Evolutionary conservation across 345 rosid species (phyloP).

Genomic region (Anacardium occidentale): DNA sequence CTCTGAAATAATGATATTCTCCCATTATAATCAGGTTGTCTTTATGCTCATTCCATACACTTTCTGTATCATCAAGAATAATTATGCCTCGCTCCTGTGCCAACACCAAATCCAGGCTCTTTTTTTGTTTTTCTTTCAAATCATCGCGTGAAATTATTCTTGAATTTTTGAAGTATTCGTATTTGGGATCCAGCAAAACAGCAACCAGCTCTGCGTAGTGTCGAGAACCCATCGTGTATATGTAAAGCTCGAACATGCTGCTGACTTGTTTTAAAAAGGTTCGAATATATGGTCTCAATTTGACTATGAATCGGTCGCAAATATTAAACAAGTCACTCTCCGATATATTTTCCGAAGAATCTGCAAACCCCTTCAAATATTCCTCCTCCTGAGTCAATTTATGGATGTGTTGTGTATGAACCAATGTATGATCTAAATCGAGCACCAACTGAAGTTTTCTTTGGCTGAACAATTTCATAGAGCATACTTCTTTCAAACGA

Average conservation of each 20-base stretch:
- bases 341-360: not conserved
- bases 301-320: not conserved
- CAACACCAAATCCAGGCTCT: conserved; percentile 18
- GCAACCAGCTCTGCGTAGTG: not conserved
- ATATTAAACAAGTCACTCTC: not conserved
- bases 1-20: conserved; percentile 2
- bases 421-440: conserved; percentile 30
- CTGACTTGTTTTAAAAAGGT: conserved; percentile 21
- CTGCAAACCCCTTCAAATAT: not conserved
- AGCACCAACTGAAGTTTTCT: conserved; percentile 27
- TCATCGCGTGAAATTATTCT: conserved; percentile 15
- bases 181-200: conserved; percentile 14
- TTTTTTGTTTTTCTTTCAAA: not conserved
- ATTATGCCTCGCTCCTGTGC: conserved; percentile 9
- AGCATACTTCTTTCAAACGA: conserved; percentile 1
- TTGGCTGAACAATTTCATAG: not conserved
- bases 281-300: conserved; percentile 26
- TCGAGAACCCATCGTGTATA: conserved; percentile 25
- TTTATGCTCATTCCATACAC: conserved; percentile 10
- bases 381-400: conserved; percentile 14
- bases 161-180: not conserved
- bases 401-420: not conserved
- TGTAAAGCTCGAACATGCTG: conserved; percentile 23
- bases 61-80: conserved; percentile 20
- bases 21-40: conserved; percentile 11